phyloP scores from a whole-genome alignment of 257 asterid species.

The Nicotiana noctiflora region DNA sequence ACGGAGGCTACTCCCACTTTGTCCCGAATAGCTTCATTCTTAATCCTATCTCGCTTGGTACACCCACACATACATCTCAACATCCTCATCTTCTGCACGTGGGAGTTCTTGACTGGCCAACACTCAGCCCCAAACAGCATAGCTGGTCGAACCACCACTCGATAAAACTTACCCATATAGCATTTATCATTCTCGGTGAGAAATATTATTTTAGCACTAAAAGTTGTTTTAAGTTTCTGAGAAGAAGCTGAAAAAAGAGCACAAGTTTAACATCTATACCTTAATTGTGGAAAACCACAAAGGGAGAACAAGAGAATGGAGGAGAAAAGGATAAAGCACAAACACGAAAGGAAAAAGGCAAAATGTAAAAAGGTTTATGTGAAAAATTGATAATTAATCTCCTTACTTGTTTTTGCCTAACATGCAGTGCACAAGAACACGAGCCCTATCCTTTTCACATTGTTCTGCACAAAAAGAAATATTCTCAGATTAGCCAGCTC shows the following conservation, averaged over 20 bases:
- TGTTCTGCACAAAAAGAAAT: conserved; percentile 45
- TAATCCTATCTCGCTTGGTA: too few relatives aligned
- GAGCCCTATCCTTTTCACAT: conserved; percentile 75
- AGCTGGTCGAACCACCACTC: too few relatives aligned
- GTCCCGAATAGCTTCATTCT: too few relatives aligned
- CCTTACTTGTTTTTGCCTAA: conserved; percentile 80
- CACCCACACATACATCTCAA: too few relatives aligned
- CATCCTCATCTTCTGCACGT: too few relatives aligned
- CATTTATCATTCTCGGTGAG: not conserved
- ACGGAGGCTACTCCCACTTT: too few relatives aligned
- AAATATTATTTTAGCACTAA: not conserved
- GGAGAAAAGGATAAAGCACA: not conserved
- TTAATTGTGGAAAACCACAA: not conserved
- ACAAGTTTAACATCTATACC: not conserved
- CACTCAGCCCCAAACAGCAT: too few relatives aligned
- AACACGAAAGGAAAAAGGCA: not conserved
- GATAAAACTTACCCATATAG: too few relatives aligned
- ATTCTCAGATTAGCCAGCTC: not conserved
- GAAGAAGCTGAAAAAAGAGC: not conserved
- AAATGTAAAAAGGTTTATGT: not conserved
- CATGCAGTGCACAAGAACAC: conserved; percentile 99
- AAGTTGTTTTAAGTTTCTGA: not conserved
- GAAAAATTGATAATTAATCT: not conserved
- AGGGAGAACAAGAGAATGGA: not conserved
- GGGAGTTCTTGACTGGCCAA: too few relatives aligned